Evolutionary conservation across 2,329 filamentous ascomycete genomes (phyloP).

Genomic region (Penicillium paneum): DNA sequence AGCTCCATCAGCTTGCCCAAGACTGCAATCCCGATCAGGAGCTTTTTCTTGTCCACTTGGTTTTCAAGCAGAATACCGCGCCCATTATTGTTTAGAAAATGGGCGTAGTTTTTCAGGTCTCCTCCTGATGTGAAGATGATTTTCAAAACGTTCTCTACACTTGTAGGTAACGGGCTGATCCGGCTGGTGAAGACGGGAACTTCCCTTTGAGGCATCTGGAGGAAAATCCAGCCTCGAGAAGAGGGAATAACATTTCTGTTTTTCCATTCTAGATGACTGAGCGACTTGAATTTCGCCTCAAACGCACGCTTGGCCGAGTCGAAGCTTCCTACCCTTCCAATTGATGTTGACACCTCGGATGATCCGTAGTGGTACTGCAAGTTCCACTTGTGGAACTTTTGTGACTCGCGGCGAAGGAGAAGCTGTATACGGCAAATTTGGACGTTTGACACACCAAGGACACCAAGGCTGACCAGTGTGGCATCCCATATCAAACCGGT

Average conservation of each 20-base stretch:
- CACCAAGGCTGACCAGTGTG: background rate
- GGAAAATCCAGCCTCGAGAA: background rate
- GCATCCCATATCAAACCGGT: slow-evolving; percentile 12
- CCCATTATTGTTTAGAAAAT: background rate
- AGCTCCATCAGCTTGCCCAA: background rate
- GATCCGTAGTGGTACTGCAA: background rate
- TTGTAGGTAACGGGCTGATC: background rate
- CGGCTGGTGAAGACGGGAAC: background rate
- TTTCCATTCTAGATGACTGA: slow-evolving; percentile 2
- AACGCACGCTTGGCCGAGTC: background rate
- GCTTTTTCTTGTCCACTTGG: background rate
- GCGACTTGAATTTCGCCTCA: background rate
- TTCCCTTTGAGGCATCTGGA: background rate
- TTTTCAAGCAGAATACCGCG: background rate
- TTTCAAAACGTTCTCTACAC: background rate
- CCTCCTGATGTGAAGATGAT: background rate
- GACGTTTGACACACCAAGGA: background rate
- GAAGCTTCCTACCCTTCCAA: background rate
- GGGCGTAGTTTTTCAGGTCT: background rate
- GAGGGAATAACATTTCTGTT: background rate
- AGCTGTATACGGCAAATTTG: slow-evolving; percentile 7
- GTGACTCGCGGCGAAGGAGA: background rate
- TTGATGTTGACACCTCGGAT: background rate
- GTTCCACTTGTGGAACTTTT: background rate
- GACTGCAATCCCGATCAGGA: background rate